phyloP scores from a whole-genome alignment of 2,329 filamentous ascomycete genomes.

The Beauveria bassiana region DNA sequence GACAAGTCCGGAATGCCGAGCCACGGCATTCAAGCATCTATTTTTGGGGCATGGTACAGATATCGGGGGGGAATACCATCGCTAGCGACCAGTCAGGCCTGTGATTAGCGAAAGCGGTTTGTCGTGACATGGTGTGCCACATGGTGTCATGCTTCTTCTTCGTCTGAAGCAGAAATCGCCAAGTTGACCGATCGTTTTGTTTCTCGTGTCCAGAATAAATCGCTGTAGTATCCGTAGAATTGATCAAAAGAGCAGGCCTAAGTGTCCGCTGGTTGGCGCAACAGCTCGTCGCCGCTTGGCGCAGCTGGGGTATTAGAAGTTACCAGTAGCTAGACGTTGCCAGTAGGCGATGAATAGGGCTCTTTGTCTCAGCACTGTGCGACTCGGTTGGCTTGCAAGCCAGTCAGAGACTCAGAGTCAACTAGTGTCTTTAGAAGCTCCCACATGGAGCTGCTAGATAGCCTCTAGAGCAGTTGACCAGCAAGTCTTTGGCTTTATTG shows the following conservation, averaged over 20 bases:
- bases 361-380: background rate
- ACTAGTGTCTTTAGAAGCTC: background rate
- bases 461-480: background rate
- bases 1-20: slow-evolving; percentile 8
- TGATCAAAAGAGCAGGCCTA: background rate
- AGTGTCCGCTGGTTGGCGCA: background rate
- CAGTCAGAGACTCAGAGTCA: background rate
- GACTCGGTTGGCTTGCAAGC: background rate
- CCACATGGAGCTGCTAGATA: background rate
- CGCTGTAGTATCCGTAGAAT: background rate
- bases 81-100: slow-evolving; percentile 2
- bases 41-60: slow-evolving; percentile 3
- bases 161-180: background rate
- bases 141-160: background rate
- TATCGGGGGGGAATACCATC: background rate
- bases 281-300: background rate
- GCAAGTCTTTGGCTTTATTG: background rate
- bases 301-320: too few relatives aligned
- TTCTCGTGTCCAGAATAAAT: slow-evolving; percentile 1
- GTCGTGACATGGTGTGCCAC: slow-evolving; percentile 5
- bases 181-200: background rate
- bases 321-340: too few relatives aligned
- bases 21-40: slow-evolving; percentile 1
- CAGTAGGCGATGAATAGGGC: background rate
- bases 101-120: slow-evolving; percentile 4